Evolutionary conservation across 805 yeast species (phyloP).

Genomic region (Suhomyces pyralidae): DNA sequence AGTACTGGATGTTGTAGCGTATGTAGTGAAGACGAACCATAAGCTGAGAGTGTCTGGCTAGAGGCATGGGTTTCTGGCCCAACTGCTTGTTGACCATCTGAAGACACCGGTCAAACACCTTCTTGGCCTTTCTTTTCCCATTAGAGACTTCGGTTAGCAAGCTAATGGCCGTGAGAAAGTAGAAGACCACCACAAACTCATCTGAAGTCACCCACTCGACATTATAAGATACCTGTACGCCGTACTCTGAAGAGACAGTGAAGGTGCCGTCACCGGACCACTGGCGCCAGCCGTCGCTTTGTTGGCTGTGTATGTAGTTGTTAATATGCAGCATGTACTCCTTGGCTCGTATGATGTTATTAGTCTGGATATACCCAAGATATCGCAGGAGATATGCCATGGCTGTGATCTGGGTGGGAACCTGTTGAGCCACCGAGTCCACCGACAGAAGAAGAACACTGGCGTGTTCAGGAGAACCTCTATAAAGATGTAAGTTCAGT

Average conservation of each 20-base stretch:
- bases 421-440: not conserved
- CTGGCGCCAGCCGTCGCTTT: slow-evolving; percentile 14
- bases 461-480: slow-evolving; percentile 14
- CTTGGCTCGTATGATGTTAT: slow-evolving; percentile 8
- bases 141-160: slow-evolving; percentile 35
- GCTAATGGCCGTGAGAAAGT: slow-evolving; percentile 42
- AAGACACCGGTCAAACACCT: slow-evolving; percentile 36
- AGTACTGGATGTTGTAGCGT: slow-evolving; percentile 27
- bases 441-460: slow-evolving; percentile 6
- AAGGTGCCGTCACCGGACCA: slow-evolving; percentile 20
- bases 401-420: slow-evolving; percentile 14
- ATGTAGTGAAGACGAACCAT: slow-evolving; percentile 28
- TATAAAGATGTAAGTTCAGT: slow-evolving; percentile 15
- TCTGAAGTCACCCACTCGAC: slow-evolving; percentile 42
- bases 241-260: not conserved
- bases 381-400: slow-evolving; percentile 13
- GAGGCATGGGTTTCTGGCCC: slow-evolving; percentile 11
- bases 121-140: slow-evolving; percentile 30
- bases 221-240: slow-evolving; percentile 15
- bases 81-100: slow-evolving; percentile 28
- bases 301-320: slow-evolving; percentile 15
- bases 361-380: slow-evolving; percentile 11
- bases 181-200: slow-evolving; percentile 41
- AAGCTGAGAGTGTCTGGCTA: slow-evolving; percentile 19
- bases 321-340: slow-evolving; percentile 9